Evolutionary conservation across 805 yeast species (phyloP).

Genomic region (Saturnispora sanitii): DNA sequence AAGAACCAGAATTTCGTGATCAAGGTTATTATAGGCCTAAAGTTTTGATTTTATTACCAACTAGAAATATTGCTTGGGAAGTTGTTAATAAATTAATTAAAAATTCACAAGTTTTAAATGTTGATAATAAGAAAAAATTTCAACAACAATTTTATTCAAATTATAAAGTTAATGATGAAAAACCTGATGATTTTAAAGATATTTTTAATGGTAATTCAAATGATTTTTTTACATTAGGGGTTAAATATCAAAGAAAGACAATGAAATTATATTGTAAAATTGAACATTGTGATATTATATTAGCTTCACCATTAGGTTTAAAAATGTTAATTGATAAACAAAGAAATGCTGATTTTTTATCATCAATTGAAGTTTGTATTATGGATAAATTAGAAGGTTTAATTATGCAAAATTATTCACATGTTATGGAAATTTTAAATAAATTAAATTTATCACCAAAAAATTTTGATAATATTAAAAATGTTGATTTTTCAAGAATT

Average conservation of each 20-base stretch:
- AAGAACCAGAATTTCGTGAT: slow-evolving; percentile 63
- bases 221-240: slow-evolving; percentile 86
- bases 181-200: slow-evolving; percentile 76
- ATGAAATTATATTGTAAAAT: slow-evolving; percentile 76
- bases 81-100: slow-evolving; percentile 52
- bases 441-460: slow-evolving; percentile 71
- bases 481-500: slow-evolving; percentile 87
- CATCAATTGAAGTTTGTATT: slow-evolving; percentile 76
- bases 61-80: slow-evolving; percentile 67
- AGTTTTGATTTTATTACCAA: slow-evolving; percentile 72
- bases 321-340: slow-evolving; percentile 62
- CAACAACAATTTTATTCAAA: slow-evolving; percentile 54
- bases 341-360: slow-evolving; percentile 41
- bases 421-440: slow-evolving; percentile 55
- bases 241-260: slow-evolving; percentile 82
- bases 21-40: slow-evolving; percentile 96
- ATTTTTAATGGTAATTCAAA: slow-evolving; percentile 82
- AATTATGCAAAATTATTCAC: slow-evolving; percentile 91
- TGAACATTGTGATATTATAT: slow-evolving; percentile 72
- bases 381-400: slow-evolving; percentile 80
- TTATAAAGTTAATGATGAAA: slow-evolving; percentile 27
- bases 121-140: slow-evolving; percentile 75
- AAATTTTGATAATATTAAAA: slow-evolving; percentile 44
- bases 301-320: slow-evolving; percentile 89
- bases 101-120: slow-evolving; percentile 59